Base-by-base conservation (phyloP, 2,329 filamentous ascomycete genomes). In the Trichoderma polysporum region DNA sequence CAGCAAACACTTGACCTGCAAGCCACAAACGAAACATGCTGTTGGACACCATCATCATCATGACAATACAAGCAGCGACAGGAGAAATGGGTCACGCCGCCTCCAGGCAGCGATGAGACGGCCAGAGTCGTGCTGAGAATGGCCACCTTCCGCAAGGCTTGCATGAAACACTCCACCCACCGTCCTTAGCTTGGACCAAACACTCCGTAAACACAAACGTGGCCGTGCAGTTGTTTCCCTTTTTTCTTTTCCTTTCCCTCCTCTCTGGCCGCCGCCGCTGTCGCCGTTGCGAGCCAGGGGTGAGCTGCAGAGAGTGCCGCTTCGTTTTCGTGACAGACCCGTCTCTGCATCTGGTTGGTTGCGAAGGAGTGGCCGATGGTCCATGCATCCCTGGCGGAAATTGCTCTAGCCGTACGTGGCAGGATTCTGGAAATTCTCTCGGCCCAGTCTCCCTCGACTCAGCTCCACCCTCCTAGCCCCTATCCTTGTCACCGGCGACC, bases 381-480 rank as follows among this genome's bases (percentile, higher is more conserved):
- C 70, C 68, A 70, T 73, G 70, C 73, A 72, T 71, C 68, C 41
- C 70, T 68, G 69, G 25, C 68, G 53, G 63, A 68, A 68, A 68
- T 68, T 57, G 61, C 52, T 67, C 76, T 78, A 78, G 62, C 76
- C 70, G n/a, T 35, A 35, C 63, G 58, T 64, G 73, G 76, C 73
- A 79, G 72, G 73, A 70, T 79, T 79, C 78, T 73, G 74, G 78
- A 79, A 79, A 71, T 66, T 70, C 74, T 64, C 60, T 64, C 60
- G 60, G 60, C 60, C 56, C 31, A 17, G 45, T 45, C 19, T 62
- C 60, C 25, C 35, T 63, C 49, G 31, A 47, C 52, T 56, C 59
- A n/a, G 62, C 59, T 39, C 49, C 66, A 56, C 60, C 19, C 25
- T 33, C 66, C 37, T 58, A 45, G 33, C 35, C 19, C n/a, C 33